Evolutionary conservation across 306 rosid genomes (phyloP), one percentile per base, ranked within the genome.

Genomic region (Quercus parvula): DNA sequence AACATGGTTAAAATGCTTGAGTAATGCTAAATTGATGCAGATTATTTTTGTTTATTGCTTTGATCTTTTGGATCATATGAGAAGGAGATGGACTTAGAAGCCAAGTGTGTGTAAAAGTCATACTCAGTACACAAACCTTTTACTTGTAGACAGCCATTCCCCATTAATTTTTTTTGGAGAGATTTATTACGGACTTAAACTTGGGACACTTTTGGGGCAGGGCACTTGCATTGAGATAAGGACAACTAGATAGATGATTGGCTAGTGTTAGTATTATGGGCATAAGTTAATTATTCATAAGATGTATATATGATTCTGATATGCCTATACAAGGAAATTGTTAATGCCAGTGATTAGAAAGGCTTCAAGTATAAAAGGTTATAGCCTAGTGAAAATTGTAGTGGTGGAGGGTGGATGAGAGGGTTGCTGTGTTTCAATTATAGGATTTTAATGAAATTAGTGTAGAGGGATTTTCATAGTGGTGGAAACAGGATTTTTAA

Each of bases 401-500:
- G 44, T 58, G 70, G 56, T 52, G 52, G 30, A 61, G 79, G 69
- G 75, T 66, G 63, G 78, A 73, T 68, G 77, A 4, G 64, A 5
- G 31, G 41, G 1, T 31, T 66, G 49, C n/a, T 18, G 8, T 27
- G 25, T 0, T 22, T 22, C 25, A 58, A 10, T 22, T 66, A 5
- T 15, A 66, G 19, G 3, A 7, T 2, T 56, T 14, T 46, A 73
- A 9, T 31, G 28, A n/a, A 44, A 24, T 64, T 62, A 33, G 70
- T 64, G 63, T 70, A 54, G 78, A 46, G 33, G 33, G 52, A 67
- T 75, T 75, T 19, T 75, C 41, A 76, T 10, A 25, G 55, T 20
- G 55, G 63, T 46, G 28, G 78, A 52, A 38, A 38, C 46, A 38
- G 46, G 46, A 38, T 38, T 38, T 38, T 38, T 38, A 38, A 7